A percentile compares a stretch with the other conserved stretches of the same genome.
phyloP scores from a whole-genome alignment of 352 stramenopile genomes.

The Globisporangium megalacanthum region DNA sequence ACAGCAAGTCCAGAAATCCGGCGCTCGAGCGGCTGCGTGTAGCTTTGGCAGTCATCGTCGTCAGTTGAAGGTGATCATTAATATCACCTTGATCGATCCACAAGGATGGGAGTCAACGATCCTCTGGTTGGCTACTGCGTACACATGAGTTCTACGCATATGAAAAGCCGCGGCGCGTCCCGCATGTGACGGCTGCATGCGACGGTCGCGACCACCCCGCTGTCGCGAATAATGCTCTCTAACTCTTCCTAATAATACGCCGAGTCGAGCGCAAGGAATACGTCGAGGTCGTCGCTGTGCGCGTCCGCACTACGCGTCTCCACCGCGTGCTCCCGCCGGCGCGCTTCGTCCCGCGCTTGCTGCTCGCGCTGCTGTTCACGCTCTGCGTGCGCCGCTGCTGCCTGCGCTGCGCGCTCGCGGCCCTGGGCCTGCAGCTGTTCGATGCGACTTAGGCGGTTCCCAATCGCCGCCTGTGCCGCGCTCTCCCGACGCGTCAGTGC shows the following conservation, averaged over 20 bases:
- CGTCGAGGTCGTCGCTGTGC: constrained; percentile 49
- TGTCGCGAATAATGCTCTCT: background rate
- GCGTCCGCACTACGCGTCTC: constrained; percentile 23
- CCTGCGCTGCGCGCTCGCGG: constrained; percentile 21
- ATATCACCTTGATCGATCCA: too few relatives aligned
- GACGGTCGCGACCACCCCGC: background rate
- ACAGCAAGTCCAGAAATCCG: too few relatives aligned
- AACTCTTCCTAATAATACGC: constrained; percentile 28
- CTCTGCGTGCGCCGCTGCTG: constrained; percentile 6
- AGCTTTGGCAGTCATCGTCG: too few relatives aligned
- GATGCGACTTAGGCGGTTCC: constrained; percentile 45
- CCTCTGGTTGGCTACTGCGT: too few relatives aligned
- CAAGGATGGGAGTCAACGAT: too few relatives aligned
- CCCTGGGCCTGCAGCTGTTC: constrained; percentile 59
- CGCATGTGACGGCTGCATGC: too few relatives aligned
- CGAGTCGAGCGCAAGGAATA: constrained; percentile 51
- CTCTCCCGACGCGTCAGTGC: constrained; percentile 27
- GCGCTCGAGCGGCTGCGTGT: too few relatives aligned
- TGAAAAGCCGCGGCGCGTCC: too few relatives aligned
- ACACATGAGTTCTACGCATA: too few relatives aligned
- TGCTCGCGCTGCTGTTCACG: constrained; percentile 24
- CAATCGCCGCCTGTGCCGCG: constrained; percentile 16
- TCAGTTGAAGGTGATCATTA: too few relatives aligned
- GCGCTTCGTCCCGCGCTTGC: constrained; percentile 25
- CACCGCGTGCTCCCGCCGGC: constrained; percentile 33